Evolutionary conservation across 1,284 basidiomycete genomes (phyloP), one percentile per base, ranked within the genome.

Genomic region (Moesziomyces parantarcticus): DNA sequence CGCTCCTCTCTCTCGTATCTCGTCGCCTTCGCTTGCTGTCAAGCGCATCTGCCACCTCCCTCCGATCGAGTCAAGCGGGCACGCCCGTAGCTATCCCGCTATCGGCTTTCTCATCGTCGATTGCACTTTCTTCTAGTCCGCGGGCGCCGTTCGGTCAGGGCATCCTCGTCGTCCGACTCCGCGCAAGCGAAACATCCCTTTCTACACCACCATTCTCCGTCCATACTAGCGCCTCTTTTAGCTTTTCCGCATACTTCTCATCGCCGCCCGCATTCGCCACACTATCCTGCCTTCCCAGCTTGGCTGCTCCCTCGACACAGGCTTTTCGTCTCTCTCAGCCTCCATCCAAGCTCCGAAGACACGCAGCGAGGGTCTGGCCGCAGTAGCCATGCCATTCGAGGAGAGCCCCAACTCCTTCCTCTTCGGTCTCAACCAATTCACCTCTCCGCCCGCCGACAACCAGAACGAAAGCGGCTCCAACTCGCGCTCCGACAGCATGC

Each of bases 341-440:
- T 32, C 10, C 29, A 32, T 32, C 29, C 29, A 32, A 32, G 29
- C 29, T 32, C 11, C 11, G 13, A 13, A 32, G 10, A 8, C 23
- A n/a, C 13, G 36, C 20, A 48, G 34, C 50, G 42, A 51, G 46
- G 26, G 44, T 52, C n/a, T 47, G 58, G 56, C 56, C 45, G 45
- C 29, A 32, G 29, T 32, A 62, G 57, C 29, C 40, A 75, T 75
- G 72, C 67, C 70, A 42, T 76, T 77, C 48, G 74, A 76, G 53
- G 67, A 77, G 42, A 67, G 65, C 54, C 70, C 78, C 45, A 78
- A 70, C 61, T 78, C 76, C 25, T 80, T 77, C 72, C 70, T 80
- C 45, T 68, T 80, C 58, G 78, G 78, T 46, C 73, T 80, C 54
- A 77, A 80, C 56, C 75, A 80, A 53, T 74, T 80, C 61, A 66